Percentiles rank a stretch among this genome's conserved stretches.
These are phyloP conservation scores for Cercophora samala DNA, from an alignment of 495 filamentous ascomycete species.

Conservation along the genomic window DNA sequence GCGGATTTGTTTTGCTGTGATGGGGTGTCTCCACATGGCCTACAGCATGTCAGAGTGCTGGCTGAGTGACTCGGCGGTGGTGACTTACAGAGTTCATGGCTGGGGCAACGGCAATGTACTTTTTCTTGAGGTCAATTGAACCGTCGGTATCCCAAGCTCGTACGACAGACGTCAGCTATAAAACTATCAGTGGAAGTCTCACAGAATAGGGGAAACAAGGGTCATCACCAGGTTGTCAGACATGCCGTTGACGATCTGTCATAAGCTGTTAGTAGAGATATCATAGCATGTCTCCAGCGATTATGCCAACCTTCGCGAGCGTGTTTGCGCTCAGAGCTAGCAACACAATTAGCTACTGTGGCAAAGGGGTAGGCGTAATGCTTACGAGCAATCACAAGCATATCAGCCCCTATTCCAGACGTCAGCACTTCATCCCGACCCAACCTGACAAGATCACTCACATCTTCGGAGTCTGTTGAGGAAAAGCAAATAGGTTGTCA, in stretches of 20 bases:
- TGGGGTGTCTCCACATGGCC: conserved; percentile 83
- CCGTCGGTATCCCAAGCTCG: conserved; percentile 83
- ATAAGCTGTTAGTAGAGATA: background rate
- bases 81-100: conserved; percentile 37
- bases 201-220: background rate
- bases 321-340: conserved; percentile 61
- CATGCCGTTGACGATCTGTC: conserved; percentile 28
- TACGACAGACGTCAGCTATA: conserved; percentile 55
- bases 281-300: background rate
- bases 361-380: conserved; percentile 23
- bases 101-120: conserved; percentile 58
- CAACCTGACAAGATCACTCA: conserved; percentile 7
- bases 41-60: conserved; percentile 6
- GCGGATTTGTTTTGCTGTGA: conserved; percentile 68
- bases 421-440: background rate
- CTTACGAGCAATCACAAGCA: conserved; percentile 76
- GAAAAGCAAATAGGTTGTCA: background rate
- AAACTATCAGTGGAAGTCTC: background rate
- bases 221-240: conserved; percentile 40
- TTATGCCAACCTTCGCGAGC: conserved; percentile 59
- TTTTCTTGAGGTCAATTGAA: conserved; percentile 51
- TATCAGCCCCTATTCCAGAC: conserved; percentile 55
- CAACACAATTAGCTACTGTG: background rate
- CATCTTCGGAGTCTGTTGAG: conserved; percentile 25
- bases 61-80: background rate